Evolutionary conservation across 1,284 basidiomycete species (phyloP).

Genomic region (Trametes sp.): DNA sequence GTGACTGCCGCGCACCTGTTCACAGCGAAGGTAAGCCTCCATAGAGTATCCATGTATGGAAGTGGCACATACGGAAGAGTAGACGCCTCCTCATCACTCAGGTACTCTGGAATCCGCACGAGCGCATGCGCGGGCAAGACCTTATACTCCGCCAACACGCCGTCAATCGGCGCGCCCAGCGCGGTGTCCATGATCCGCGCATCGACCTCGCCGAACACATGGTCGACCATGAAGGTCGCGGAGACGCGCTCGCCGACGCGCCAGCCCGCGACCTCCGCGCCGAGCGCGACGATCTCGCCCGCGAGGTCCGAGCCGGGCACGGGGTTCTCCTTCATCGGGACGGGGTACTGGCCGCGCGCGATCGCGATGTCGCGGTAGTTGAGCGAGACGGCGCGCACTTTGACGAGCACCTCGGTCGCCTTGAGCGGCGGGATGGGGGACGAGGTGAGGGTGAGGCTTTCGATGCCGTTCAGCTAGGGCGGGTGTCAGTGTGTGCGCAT

Average conservation of each 20-base stretch:
- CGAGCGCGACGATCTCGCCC: conserved; percentile 64
- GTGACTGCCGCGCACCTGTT: conserved; percentile 45
- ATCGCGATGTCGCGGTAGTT: conserved; percentile 56
- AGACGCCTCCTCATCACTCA: conserved; percentile 45
- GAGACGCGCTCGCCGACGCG: conserved; percentile 62
- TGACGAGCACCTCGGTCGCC: conserved; percentile 54
- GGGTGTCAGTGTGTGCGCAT: background rate
- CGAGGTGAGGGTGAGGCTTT: conserved; percentile 45
- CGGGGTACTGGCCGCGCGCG: conserved; percentile 44
- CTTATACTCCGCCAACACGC: conserved; percentile 63
- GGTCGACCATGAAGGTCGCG: conserved; percentile 24
- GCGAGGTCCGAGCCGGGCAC: conserved; percentile 70
- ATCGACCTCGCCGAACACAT: conserved; percentile 23
- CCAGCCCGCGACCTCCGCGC: conserved; percentile 55
- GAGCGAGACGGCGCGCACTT: conserved; percentile 59
- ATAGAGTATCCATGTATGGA: background rate
- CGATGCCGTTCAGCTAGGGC: conserved; percentile 36
- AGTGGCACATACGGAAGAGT: conserved; percentile 18
- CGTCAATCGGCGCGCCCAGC: conserved; percentile 57
- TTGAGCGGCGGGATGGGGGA: conserved; percentile 43
- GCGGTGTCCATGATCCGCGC: conserved; percentile 39
- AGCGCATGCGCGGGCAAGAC: conserved; percentile 30
- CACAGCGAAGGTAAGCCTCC: background rate
- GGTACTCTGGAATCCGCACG: conserved; percentile 44
- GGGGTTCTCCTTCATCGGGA: conserved; percentile 42